Conservation (phyloP, 495 filamentous ascomycete species). For the Aspergillus coremiiformis region DNA sequence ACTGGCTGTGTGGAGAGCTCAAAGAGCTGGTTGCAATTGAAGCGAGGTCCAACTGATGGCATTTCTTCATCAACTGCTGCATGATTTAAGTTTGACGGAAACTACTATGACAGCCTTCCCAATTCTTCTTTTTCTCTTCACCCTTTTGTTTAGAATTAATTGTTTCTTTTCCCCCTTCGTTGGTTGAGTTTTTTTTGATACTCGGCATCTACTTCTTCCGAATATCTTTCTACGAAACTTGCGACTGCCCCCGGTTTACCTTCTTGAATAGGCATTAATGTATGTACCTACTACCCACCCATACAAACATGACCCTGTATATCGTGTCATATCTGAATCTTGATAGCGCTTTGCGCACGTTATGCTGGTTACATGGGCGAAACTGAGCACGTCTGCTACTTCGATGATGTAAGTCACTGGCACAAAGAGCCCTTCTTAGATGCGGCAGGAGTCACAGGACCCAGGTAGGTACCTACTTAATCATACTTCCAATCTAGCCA, state of each 20-base stretch:
- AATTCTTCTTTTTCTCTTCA: constrained; percentile 3
- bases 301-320: neutral
- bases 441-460: too few relatives aligned
- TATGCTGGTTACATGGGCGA: too few relatives aligned
- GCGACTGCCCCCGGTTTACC: neutral
- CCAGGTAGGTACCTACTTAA: too few relatives aligned
- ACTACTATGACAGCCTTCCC: neutral
- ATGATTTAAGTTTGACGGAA: neutral
- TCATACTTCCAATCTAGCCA: too few relatives aligned
- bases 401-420: too few relatives aligned
- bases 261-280: neutral
- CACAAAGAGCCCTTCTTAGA: too few relatives aligned
- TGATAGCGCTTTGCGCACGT: too few relatives aligned
- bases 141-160: neutral
- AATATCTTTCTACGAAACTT: neutral
- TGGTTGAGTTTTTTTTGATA: neutral
- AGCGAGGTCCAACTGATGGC: neutral
- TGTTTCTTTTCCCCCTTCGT: too few relatives aligned
- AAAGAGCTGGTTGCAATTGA: constrained; percentile 12
- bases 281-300: too few relatives aligned
- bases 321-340: neutral
- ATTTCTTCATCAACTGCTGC: constrained; percentile 2
- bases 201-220: neutral
- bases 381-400: too few relatives aligned
- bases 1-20: constrained; percentile 60